phyloP scores from a whole-genome alignment of 2,329 filamentous ascomycete genomes.

The Calonectria henricotiae region DNA sequence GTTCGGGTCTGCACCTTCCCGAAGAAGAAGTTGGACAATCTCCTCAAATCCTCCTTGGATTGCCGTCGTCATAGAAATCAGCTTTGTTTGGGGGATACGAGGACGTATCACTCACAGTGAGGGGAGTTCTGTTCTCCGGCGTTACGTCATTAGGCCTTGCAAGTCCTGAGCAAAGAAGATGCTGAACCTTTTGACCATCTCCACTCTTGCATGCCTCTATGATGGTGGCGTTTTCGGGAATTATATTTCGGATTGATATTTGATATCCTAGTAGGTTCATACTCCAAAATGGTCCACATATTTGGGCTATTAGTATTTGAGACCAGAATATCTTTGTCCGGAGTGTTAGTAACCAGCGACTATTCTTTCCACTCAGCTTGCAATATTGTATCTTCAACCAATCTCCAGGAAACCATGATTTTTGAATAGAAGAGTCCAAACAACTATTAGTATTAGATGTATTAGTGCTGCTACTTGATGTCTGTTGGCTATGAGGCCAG shows the following conservation, averaged over 20 bases:
- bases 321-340: background rate
- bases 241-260: background rate
- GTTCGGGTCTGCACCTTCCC: background rate
- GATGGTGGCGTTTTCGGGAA: background rate
- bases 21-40: background rate
- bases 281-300: background rate
- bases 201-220: background rate
- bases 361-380: background rate
- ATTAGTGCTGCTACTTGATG: background rate
- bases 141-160: background rate
- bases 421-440: background rate
- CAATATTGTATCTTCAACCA: slow-evolving; percentile 7
- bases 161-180: background rate
- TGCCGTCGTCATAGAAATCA: background rate
- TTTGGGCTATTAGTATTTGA: background rate
- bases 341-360: background rate
- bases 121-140: background rate
- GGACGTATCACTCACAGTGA: background rate
- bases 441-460: background rate
- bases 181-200: background rate
- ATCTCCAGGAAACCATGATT: background rate
- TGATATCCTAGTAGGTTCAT: background rate
- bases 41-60: background rate
- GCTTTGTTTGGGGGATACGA: background rate
- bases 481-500: background rate